These are phyloP conservation scores for Suillus alpinus DNA, from an alignment of 768 basidiomycete genomes.

Conservation along the genomic window DNA sequence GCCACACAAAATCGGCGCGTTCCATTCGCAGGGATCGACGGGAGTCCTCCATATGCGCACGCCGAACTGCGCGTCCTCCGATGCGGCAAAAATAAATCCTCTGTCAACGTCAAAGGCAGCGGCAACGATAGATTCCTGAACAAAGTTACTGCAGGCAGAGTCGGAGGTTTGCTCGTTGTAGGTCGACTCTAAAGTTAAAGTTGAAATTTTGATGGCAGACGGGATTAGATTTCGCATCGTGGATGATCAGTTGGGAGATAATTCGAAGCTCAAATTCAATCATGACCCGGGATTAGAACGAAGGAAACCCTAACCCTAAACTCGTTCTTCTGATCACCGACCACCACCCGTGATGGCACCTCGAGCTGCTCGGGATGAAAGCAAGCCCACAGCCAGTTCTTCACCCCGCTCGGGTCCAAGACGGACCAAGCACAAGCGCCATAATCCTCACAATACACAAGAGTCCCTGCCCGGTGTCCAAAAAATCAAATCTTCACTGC, in stretches of 20 bases:
- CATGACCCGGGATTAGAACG: background rate
- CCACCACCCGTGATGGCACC: background rate
- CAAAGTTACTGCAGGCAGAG: constrained; percentile 12
- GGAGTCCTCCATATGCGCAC: constrained; percentile 55
- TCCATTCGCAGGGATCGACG: constrained; percentile 10
- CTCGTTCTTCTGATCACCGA: constrained; percentile 5
- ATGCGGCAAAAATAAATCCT: constrained; percentile 54
- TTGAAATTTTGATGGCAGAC: constrained; percentile 26
- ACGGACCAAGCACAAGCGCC: constrained; percentile 10
- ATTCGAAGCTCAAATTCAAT: background rate
- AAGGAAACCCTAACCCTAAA: constrained; percentile 15
- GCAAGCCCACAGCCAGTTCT: background rate
- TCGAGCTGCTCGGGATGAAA: background rate
- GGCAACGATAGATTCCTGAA: constrained; percentile 39
- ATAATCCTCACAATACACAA: constrained; percentile 11
- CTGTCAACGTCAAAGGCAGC: constrained; percentile 65
- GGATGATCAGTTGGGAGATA: background rate
- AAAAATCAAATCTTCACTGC: constrained; percentile 80
- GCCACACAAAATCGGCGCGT: constrained; percentile 20
- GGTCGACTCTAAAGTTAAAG: constrained; percentile 14
- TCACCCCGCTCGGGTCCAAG: background rate
- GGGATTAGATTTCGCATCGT: constrained; percentile 59
- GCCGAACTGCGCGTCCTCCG: constrained; percentile 56
- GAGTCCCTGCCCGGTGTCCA: constrained; percentile 61
- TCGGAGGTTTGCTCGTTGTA: constrained; percentile 15